Evolutionary conservation across 2,329 filamentous ascomycete genomes (phyloP), one percentile per base, ranked within the genome.

Genomic region (Malbranchea cinnamomea): DNA sequence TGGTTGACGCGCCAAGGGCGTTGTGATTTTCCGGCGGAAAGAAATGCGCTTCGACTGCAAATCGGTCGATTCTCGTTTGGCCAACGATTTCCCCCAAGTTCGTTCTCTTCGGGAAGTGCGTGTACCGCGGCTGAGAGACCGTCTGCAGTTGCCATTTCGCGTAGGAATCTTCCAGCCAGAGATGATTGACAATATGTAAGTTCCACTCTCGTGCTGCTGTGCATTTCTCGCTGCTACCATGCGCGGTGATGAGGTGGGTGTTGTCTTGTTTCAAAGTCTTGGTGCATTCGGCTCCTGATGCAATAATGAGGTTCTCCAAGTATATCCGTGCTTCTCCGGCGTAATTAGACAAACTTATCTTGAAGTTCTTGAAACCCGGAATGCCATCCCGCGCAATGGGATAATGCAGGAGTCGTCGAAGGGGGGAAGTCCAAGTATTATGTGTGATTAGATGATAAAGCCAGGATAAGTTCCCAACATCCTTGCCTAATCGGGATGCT

Each of bases 151-250:
- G 68, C 60, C 84, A 93, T 49, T 79, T 83, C 2, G 87, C 83
- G 48, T 95, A 98, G 54, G 84, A 91, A 48, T 98, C 89, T 53
- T 98, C 89, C 26, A 98, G 68, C 89, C 89, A 98, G 1, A 98
- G 65, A 50, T 98, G 89, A 51, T 95, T 98, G 44, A 93, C 63
- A 44, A 93, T 78, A 33, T 83, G 63, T 32, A 95, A 76, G 31
- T 78, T 78, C 89, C 89, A 98, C 56, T 95, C 89, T 37, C 73
- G 71, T 0, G 89, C 89, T 1, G 89, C 89, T 21, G 78, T 75
- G 51, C 81, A 94, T 55, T 98, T 98, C 49, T 95, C 89, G 47
- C 87, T 91, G 33, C 74, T 73, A 35, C 77, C 74, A 43, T 92
- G 79, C 4, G 89, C 89, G 0, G 87, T 93, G 45, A 98, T 78